Evolutionary conservation across 129 eudicot genomes (phyloP), one percentile per base, ranked within the genome.

Genomic region (Centrapalus pauciflorus): DNA sequence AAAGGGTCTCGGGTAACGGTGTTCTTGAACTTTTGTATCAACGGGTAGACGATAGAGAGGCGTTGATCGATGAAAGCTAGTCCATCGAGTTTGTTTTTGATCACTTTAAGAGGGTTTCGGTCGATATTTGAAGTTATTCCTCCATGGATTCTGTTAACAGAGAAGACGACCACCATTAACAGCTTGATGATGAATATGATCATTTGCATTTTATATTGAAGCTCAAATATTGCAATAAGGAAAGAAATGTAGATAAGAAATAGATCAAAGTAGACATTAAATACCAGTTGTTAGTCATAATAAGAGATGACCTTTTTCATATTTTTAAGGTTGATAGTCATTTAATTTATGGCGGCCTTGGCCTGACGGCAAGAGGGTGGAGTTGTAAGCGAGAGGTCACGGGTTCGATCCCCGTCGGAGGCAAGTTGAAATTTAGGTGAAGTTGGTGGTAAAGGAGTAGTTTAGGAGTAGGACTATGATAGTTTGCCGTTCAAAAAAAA

Each of bases 1-100:
- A 83, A 73, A 9, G 98, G 98, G 67, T 92, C 98, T 0, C 89
- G 81, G 13, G 83, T 55, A 66, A 92, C 83, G 8, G 20, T 57
- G 23, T 59, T 79, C 64, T 85, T 92, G 87, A 92, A 92, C 0
- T 8, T 81, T 34, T 88, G 88, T 40, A 92, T 85, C 32, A 88
- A 30, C 0, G 96, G 89, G 64, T 84, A 92, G 20, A 85, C 83
- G 1, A 71, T 6, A 2, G 95, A 80, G 5, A 92, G 82, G 30
- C 95, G 59, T 55, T 55, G 76, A 75, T 92, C 96, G 13, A 66
- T 70, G 24, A 91, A 88, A 12, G 37, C 45, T 62, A 90, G 52
- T 43, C 67, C 67, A 33, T 74, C 73, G 5, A 73, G 63, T 37
- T 32, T 55, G 17, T 74, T 50, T 23, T 45, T 66, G 45, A 58